A percentile compares a stretch with the other conserved stretches of the same genome.
Conservation (phyloP, 805 yeast genomes). For the Priceomyces medius region DNA sequence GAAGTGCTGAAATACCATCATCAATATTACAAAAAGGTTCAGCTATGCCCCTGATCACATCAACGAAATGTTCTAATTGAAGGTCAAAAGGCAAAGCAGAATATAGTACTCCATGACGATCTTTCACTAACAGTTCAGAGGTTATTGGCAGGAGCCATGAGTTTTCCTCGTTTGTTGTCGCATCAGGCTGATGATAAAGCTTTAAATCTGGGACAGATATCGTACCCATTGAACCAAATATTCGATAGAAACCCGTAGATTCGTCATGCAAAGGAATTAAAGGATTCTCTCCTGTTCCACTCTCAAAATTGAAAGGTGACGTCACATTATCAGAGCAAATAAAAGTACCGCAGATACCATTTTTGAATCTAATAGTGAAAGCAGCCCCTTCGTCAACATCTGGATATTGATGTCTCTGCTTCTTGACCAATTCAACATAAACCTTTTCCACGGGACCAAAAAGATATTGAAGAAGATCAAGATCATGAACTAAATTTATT, state of each 20-base stretch:
- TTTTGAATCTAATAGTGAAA: slow-evolving; percentile 28
- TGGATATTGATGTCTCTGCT: slow-evolving; percentile 25
- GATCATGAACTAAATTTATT: slow-evolving; percentile 40
- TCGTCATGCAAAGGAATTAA: slow-evolving; percentile 29
- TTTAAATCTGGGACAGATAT: slow-evolving; percentile 38
- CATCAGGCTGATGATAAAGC: slow-evolving; percentile 26
- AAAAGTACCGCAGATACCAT: slow-evolving; percentile 37
- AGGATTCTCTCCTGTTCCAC: slow-evolving; percentile 42
- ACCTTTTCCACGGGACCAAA: slow-evolving; percentile 38
- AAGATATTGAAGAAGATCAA: slow-evolving; percentile 37
- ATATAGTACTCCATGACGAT: slow-evolving; percentile 12
- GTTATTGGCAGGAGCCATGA: slow-evolving; percentile 27
- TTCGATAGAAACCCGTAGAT: slow-evolving; percentile 32
- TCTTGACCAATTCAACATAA: slow-evolving; percentile 34
- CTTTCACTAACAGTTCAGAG: slow-evolving; percentile 13
- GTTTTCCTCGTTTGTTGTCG: slow-evolving; percentile 8
- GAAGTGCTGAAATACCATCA: slow-evolving; percentile 38
- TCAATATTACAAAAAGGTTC: slow-evolving; percentile 33
- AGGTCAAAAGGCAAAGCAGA: slow-evolving; percentile 32
- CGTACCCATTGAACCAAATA: slow-evolving; percentile 40
- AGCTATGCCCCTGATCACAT: slow-evolving; percentile 28
- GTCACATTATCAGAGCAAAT: slow-evolving; percentile 38
- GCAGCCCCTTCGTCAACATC: slow-evolving; percentile 42
- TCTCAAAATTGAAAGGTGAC: slow-evolving; percentile 39
- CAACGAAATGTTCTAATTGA: slow-evolving; percentile 38